Percentiles rank a stretch among this genome's conserved stretches.
Conservation (phyloP, 2,329 filamentous ascomycete species). For the Paraphaeosphaeria sporulosa region DNA sequence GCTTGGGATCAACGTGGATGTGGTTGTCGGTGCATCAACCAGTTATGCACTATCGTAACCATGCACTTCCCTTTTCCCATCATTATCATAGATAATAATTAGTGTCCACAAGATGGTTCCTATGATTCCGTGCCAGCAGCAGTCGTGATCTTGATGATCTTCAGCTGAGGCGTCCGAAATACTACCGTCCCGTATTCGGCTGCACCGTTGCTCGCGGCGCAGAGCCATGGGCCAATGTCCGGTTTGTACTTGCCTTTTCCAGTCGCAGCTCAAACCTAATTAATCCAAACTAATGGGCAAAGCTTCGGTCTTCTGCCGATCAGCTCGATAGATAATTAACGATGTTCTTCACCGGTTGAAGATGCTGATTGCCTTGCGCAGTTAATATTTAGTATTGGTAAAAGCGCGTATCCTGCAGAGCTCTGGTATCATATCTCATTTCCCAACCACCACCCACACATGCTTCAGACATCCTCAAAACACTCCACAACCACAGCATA, state of each 20-base stretch:
- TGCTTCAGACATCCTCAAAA: constrained; percentile 12
- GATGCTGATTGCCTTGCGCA: not conserved
- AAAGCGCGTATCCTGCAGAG: not conserved
- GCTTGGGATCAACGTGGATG: not conserved
- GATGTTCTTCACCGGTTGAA: not conserved
- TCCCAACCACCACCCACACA: not conserved
- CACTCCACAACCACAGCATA: constrained; percentile 16
- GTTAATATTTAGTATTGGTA: not conserved
- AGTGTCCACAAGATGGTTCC: not conserved
- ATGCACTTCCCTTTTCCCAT: too few species aligned
- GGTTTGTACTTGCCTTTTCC: not conserved
- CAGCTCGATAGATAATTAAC: not conserved
- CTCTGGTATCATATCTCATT: not conserved
- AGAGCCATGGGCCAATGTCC: not conserved
- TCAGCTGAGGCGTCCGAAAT: not conserved
- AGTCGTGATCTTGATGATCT: not conserved
- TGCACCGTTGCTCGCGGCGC: not conserved
- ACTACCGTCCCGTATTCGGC: not conserved
- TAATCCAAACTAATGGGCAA: too few species aligned
- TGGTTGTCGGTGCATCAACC: too few species aligned
- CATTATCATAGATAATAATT: too few species aligned
- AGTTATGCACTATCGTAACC: not conserved
- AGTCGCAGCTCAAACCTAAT: not conserved
- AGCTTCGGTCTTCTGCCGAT: not conserved
- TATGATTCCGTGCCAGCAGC: not conserved